These are phyloP conservation scores for Phaseolus coccineus DNA, from an alignment of 331 rosid genomes.

Conservation along the genomic window DNA sequence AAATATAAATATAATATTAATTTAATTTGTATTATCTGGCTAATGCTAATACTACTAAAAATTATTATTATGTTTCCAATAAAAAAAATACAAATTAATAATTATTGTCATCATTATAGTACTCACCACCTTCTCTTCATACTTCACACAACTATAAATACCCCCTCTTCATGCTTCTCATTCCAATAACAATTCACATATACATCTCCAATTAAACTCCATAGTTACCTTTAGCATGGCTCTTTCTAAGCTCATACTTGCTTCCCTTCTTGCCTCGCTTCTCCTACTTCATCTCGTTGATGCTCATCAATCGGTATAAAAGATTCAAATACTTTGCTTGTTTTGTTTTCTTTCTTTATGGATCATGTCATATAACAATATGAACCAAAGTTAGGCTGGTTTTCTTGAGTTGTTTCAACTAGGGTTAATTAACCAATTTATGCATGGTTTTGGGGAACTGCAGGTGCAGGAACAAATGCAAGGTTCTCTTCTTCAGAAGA, in stretches of 20 bases:
- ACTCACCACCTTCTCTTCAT: slow-evolving; percentile 7
- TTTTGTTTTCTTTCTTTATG: too few relatives aligned
- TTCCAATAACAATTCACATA: too few relatives aligned
- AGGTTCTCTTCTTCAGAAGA: slow-evolving; percentile 43
- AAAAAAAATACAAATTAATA: too few relatives aligned
- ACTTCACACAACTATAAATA: slow-evolving; percentile 49
- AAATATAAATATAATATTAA: too few relatives aligned
- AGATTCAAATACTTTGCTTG: too few relatives aligned
- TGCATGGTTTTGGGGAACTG: slow-evolving; percentile 24
- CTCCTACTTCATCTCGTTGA: slow-evolving; percentile 47
- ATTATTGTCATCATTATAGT: background rate
- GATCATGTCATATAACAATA: too few relatives aligned
- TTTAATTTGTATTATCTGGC: too few relatives aligned
- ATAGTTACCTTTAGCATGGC: slow-evolving; percentile 39
- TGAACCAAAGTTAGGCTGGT: too few relatives aligned
- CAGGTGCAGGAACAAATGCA: slow-evolving; percentile 45
- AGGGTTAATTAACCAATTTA: background rate
- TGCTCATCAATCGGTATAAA: slow-evolving; percentile 41
- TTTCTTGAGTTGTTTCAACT: background rate
- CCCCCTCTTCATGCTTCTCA: background rate
- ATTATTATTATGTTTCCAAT: too few relatives aligned
- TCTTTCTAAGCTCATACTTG: slow-evolving; percentile 51
- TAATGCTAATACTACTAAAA: too few relatives aligned
- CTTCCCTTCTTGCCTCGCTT: slow-evolving; percentile 56
- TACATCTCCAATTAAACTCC: background rate